Conservation (phyloP, 148 eudicot species). For the Rhododendron ovatum region DNA sequence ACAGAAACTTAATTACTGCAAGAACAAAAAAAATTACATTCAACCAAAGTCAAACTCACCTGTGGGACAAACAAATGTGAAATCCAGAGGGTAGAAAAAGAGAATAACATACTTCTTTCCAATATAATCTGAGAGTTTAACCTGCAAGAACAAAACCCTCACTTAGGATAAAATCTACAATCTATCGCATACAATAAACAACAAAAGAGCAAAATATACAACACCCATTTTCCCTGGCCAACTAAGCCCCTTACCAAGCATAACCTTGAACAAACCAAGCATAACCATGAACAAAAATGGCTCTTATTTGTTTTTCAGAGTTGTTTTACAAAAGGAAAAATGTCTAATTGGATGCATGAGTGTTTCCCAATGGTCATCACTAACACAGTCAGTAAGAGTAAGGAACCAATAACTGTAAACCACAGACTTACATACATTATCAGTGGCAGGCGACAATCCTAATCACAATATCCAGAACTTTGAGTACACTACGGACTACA, state of each 20-base stretch:
- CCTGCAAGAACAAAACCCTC: constrained; percentile 43
- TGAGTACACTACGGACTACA: background rate
- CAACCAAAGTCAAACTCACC: constrained; percentile 44
- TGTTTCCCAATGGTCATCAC: background rate
- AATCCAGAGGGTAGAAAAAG: constrained; percentile 97
- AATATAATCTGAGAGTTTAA: constrained; percentile 82
- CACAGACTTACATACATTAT: background rate
- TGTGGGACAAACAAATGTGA: constrained; percentile 95
- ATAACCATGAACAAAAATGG: background rate
- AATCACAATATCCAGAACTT: background rate
- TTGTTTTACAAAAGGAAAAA: too few relatives aligned
- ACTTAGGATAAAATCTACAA: background rate
- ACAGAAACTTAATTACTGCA: background rate
- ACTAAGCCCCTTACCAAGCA: background rate
- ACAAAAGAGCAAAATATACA: background rate
- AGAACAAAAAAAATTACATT: background rate
- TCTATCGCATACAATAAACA: background rate
- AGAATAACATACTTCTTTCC: constrained; percentile 96
- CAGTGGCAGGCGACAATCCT: background rate
- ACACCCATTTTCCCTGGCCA: background rate
- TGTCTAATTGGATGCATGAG: background rate
- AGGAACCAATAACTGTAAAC: background rate
- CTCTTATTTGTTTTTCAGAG: too few relatives aligned
- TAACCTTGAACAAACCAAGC: background rate
- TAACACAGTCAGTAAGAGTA: background rate